phyloP scores from a whole-genome alignment of 345 rosid species.

The Moricandia moricandioides region DNA sequence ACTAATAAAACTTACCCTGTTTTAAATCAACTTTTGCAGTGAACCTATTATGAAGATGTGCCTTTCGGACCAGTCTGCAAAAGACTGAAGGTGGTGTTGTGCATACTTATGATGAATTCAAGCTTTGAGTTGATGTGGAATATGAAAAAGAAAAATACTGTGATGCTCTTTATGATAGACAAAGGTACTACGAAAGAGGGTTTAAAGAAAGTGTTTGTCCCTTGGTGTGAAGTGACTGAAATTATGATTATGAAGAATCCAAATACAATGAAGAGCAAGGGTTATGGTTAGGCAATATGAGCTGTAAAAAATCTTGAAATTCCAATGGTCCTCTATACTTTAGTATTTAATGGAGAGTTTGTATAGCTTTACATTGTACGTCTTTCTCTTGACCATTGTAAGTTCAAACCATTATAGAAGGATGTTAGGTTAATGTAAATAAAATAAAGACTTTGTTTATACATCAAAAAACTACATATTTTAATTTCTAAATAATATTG shows the following conservation, averaged over 20 bases:
- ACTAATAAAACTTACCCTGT: too few relatives aligned
- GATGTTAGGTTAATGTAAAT: too few relatives aligned
- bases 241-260: not conserved
- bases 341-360: not conserved
- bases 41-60: too few relatives aligned
- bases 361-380: not conserved
- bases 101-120: slow-evolving; percentile 47
- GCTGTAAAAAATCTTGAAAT: not conserved
- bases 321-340: not conserved
- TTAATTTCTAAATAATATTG: too few relatives aligned
- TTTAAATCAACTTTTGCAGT: too few relatives aligned
- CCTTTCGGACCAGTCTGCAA: not conserved
- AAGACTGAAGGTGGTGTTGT: slow-evolving; percentile 59
- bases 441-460: too few relatives aligned
- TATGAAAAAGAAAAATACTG: not conserved
- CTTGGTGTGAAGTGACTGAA: not conserved
- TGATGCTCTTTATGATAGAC: not conserved
- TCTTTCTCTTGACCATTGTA: not conserved
- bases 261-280: not conserved
- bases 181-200: not conserved
- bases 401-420: too few relatives aligned
- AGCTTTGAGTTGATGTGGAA: slow-evolving; percentile 55
- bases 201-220: not conserved
- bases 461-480: too few relatives aligned
- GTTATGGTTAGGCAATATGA: not conserved